phyloP scores from a whole-genome alignment of 2,329 filamentous ascomycete species.

The Berkeleyomyces basicola region DNA sequence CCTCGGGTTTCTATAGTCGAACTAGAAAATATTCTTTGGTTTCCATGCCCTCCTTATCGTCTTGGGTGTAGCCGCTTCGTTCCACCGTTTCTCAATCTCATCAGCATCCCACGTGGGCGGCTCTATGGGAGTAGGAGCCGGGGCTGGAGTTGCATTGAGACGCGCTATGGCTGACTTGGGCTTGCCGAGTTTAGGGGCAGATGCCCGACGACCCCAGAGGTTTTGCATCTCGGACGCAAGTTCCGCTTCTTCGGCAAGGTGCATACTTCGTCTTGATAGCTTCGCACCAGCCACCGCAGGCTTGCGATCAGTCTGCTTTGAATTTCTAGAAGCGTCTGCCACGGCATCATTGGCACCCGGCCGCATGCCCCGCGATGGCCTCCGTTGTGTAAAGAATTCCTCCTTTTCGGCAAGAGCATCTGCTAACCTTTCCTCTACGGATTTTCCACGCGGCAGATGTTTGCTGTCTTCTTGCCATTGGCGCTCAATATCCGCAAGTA shows the following conservation, averaged over 20 bases:
- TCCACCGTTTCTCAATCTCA: background rate
- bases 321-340: background rate
- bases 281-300: background rate
- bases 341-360: background rate
- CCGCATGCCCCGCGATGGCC: background rate
- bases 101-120: background rate
- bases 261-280: background rate
- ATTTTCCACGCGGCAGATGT: background rate
- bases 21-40: background rate
- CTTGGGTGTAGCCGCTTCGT: background rate
- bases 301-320: background rate
- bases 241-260: background rate
- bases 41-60: background rate
- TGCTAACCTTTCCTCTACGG: background rate
- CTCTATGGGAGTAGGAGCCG: background rate
- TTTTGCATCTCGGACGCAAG: background rate
- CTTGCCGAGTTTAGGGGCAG: background rate
- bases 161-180: background rate
- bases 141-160: background rate
- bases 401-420: background rate
- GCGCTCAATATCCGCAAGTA: conserved; percentile 4
- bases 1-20: background rate
- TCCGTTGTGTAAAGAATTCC: background rate
- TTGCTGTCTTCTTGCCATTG: background rate
- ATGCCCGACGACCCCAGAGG: background rate